Conservation (phyloP, 2,329 filamentous ascomycete species). For the Penicillium sp. region DNA sequence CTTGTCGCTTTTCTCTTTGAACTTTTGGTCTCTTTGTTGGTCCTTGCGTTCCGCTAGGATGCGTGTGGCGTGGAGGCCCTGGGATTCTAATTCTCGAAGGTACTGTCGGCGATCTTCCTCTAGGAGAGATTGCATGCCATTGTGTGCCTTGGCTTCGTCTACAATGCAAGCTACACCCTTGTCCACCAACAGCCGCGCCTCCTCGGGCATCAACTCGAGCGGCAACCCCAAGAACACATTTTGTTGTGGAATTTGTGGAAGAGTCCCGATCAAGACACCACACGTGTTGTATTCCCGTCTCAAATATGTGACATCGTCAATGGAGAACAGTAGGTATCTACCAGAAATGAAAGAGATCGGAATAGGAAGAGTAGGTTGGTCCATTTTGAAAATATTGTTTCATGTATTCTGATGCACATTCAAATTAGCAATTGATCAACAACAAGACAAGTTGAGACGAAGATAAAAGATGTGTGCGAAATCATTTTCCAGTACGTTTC, state of each 20-base stretch:
- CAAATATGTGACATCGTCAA: slow-evolving; percentile 73
- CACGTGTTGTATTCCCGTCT: slow-evolving; percentile 81
- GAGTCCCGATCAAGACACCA: slow-evolving; percentile 80
- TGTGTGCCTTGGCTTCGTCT: slow-evolving; percentile 74
- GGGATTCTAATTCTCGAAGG: slow-evolving; percentile 55
- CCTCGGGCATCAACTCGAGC: slow-evolving; percentile 86
- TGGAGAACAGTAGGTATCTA: slow-evolving; percentile 87
- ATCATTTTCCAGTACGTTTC: slow-evolving; percentile 45
- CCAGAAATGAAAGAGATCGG: slow-evolving; percentile 78
- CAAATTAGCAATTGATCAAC: slow-evolving; percentile 26
- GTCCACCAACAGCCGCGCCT: slow-evolving; percentile 78
- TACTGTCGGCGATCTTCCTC: slow-evolving; percentile 63
- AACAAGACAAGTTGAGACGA: slow-evolving; percentile 4
- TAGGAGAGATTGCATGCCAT: slow-evolving; percentile 61
- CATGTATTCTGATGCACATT: slow-evolving; percentile 19
- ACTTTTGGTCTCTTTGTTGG: slow-evolving; percentile 49
- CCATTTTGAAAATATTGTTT: slow-evolving; percentile 29
- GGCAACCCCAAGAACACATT: slow-evolving; percentile 91
- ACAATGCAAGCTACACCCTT: slow-evolving; percentile 75
- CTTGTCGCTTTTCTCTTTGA: slow-evolving; percentile 51
- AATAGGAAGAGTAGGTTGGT: slow-evolving; percentile 56
- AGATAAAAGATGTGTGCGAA: slow-evolving; percentile 14
- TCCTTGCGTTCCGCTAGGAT: slow-evolving; percentile 50
- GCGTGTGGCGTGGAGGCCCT: slow-evolving; percentile 54
- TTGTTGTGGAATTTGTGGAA: slow-evolving; percentile 90